phyloP scores from a whole-genome alignment of 2,329 filamentous ascomycete species.

The Aciculosporium take region DNA sequence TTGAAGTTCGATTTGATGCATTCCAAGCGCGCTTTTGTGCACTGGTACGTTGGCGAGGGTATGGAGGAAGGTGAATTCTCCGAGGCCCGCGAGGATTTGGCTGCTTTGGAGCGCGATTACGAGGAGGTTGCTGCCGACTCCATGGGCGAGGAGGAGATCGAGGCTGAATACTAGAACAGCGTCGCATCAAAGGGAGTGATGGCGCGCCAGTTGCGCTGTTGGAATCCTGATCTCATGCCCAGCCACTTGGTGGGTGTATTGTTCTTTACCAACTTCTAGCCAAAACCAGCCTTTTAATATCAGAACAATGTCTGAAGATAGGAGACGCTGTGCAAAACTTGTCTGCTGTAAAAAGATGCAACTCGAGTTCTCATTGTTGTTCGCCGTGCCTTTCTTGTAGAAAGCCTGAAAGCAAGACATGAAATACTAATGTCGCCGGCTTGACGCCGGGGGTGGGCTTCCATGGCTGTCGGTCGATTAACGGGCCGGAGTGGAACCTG shows the following conservation, averaged over 20 bases:
- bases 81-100: constrained; percentile 95
- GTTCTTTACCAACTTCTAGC: constrained; percentile 24
- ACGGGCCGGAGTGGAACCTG: constrained; percentile 13
- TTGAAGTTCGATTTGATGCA: constrained; percentile 99
- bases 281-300: constrained; percentile 23
- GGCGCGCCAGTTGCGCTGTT: constrained; percentile 8
- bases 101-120: constrained; percentile 95
- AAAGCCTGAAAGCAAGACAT: no score
- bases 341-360: not conserved
- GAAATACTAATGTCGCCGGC: no score
- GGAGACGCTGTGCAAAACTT: not conserved
- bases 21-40: constrained; percentile 99
- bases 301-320: constrained; percentile 19
- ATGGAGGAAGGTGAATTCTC: constrained; percentile 99
- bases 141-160: constrained; percentile 70
- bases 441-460: not conserved
- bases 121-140: constrained; percentile 97
- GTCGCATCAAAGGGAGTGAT: constrained; percentile 3
- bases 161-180: constrained; percentile 75
- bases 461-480: constrained; percentile 5
- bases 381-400: no score
- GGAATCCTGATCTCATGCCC: constrained; percentile 14
- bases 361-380: not conserved
- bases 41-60: constrained; percentile 99
- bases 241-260: constrained; percentile 19